These are phyloP conservation scores for Jackrogersella minutella DNA, from an alignment of 495 filamentous ascomycete species.

Conservation along the genomic window DNA sequence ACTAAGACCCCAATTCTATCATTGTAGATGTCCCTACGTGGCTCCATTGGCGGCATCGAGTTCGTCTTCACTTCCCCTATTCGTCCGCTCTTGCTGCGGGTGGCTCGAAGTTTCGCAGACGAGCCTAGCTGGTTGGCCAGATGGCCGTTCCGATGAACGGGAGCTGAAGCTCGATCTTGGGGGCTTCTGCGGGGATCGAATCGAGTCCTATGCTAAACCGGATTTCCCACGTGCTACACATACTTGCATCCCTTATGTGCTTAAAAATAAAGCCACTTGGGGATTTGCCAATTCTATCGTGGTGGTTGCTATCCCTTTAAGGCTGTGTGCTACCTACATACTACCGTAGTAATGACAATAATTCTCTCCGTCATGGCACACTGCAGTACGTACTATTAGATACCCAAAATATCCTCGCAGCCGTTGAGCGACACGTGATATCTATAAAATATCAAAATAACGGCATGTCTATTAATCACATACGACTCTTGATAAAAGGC, in stretches of 20 bases:
- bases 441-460: background rate
- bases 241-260: conserved; percentile 4
- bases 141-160: conserved; percentile 9
- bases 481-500: no score
- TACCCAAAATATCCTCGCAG: conserved; percentile 26
- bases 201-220: conserved; percentile 29
- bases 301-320: background rate
- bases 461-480: no score
- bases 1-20: conserved; percentile 13
- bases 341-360: conserved; percentile 7
- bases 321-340: conserved; percentile 10
- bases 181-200: conserved; percentile 27
- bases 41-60: conserved; percentile 31
- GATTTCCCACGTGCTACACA: conserved; percentile 32
- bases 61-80: no score
- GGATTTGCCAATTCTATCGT: conserved; percentile 1
- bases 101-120: background rate
- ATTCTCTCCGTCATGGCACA: conserved; percentile 17
- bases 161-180: conserved; percentile 12
- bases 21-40: conserved; percentile 24
- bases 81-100: conserved; percentile 13
- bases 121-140: background rate
- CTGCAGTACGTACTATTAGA: background rate
- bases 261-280: background rate
- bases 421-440: conserved; percentile 23